These are phyloP conservation scores for Marasmius oreades DNA, from an alignment of 1,284 basidiomycete genomes.

Conservation along the genomic window DNA sequence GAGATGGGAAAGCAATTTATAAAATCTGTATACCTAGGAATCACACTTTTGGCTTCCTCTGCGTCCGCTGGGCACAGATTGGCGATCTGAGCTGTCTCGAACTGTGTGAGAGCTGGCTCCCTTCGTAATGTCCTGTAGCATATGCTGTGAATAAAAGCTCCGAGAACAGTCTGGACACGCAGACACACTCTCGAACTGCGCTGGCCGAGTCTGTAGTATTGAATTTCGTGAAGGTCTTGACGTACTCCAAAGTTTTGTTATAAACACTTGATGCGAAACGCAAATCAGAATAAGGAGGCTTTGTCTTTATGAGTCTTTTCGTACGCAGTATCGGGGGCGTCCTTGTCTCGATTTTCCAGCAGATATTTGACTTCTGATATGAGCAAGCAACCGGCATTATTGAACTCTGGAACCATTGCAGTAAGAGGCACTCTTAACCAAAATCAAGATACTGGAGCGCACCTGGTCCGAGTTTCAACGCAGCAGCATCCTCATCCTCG, in stretches of 20 bases:
- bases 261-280: slow-evolving; percentile 61
- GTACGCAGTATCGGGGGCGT: slow-evolving; percentile 79
- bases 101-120: slow-evolving; percentile 78
- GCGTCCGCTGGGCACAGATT: slow-evolving; percentile 85
- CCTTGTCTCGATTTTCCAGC: slow-evolving; percentile 81
- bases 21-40: slow-evolving; percentile 64
- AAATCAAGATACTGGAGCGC: slow-evolving; percentile 8
- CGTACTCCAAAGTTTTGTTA: slow-evolving; percentile 90
- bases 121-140: slow-evolving; percentile 63
- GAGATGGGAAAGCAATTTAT: slow-evolving; percentile 1
- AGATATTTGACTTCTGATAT: slow-evolving; percentile 91
- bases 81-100: slow-evolving; percentile 90
- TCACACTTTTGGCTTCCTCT: slow-evolving; percentile 88
- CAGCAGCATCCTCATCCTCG: slow-evolving; percentile 71
- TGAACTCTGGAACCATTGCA: slow-evolving; percentile 61
- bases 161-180: too few relatives aligned
- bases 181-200: slow-evolving; percentile 84
- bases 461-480: slow-evolving; percentile 67
- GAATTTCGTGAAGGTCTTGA: slow-evolving; percentile 88
- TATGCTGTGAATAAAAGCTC: too few relatives aligned
- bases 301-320: slow-evolving; percentile 18
- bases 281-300: not conserved
- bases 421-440: too few relatives aligned
- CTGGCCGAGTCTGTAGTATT: slow-evolving; percentile 83
- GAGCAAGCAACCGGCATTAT: slow-evolving; percentile 85